Percentiles rank a stretch among this genome's conserved stretches.
phyloP scores from a whole-genome alignment of 176 grass and related monocot genomes.

The Miscanthus lutarioriparius region DNA sequence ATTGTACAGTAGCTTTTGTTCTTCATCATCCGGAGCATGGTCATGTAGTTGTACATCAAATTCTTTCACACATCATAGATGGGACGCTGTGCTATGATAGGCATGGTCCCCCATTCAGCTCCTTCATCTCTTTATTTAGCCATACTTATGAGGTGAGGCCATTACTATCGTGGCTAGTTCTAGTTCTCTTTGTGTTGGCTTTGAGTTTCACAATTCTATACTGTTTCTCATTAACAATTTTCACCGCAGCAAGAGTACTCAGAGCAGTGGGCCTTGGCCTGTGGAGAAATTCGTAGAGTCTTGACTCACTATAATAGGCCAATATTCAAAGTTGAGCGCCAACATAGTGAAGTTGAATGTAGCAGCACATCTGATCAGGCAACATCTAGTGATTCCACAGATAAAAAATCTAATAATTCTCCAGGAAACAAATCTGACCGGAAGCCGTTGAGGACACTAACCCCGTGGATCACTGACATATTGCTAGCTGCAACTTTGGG shows the following conservation, averaged over 20 bases:
- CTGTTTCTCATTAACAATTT: slow-evolving; percentile 12
- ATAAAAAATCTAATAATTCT: slow-evolving; percentile 54
- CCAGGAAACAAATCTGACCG: slow-evolving; percentile 67
- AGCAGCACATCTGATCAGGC: slow-evolving; percentile 54
- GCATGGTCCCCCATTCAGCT: slow-evolving; percentile 74
- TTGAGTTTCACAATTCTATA: slow-evolving; percentile 21
- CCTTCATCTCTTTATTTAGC: slow-evolving; percentile 95
- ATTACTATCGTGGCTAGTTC: slow-evolving; percentile 23
- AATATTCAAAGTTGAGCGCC: slow-evolving; percentile 76
- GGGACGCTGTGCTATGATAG: slow-evolving; percentile 85
- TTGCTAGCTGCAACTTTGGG: slow-evolving; percentile 91
- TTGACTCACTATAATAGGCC: slow-evolving; percentile 98
- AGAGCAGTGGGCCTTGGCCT: slow-evolving; percentile 98
- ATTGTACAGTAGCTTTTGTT: slow-evolving; percentile 81
- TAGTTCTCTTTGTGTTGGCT: neutral
- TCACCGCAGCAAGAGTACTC: slow-evolving; percentile 85
- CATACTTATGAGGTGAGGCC: slow-evolving; percentile 81
- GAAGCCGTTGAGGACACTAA: slow-evolving; percentile 80
- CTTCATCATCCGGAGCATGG: slow-evolving; percentile 98
- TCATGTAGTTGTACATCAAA: slow-evolving; percentile 91
- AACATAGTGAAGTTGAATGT: slow-evolving; percentile 58
- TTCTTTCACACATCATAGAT: slow-evolving; percentile 97
- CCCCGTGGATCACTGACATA: slow-evolving; percentile 98
- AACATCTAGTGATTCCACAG: slow-evolving; percentile 58
- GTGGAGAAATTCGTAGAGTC: slow-evolving; percentile 95